Base-by-base conservation (phyloP, 1,139 yeast species). In the Saccharomyces hybrid region DNA sequence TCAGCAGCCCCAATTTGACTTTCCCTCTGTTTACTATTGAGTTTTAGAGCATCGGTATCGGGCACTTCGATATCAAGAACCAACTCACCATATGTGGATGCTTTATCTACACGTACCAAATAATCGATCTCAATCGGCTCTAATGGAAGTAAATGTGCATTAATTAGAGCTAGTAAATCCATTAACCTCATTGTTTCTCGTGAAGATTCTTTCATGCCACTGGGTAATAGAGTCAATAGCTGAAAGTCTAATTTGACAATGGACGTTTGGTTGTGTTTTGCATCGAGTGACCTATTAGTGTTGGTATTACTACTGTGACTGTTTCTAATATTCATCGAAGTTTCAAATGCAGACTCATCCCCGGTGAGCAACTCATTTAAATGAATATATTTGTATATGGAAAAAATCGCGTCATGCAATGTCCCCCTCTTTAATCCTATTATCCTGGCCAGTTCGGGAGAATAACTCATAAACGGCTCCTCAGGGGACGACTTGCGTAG, bases 391-490 rank as follows among this genome's bases (percentile, higher is more conserved):
- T 86, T 89, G 90, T 96, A 89, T 54, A 90, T 74, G 32, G 82
- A 79, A 61, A 82, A 86, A 28, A 89, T 81, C 49, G 90, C 82
- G 56, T 87, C 95, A 55, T 89, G 88, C 69, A 88, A 91, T 11
- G 91, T 82, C 48, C 84, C 81, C 68, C 88, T 95, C 49, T 74
- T 74, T 49, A 81, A 77, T 8, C 95, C 96, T 21, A 86, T 72
- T 51, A 89, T 75, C 51, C 79, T 78, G 4, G 88, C 76, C 71
- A 90, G 76, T 19, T 28, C 83, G 79, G n/a, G 78, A 71, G 44
- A 88, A 76, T 63, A 75, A 79, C n/a, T 42, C 42, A 21, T 48
- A 38, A 14, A 57, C 24, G 34, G 78, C 64, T 78, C 79, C 73
- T 79, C 73, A 60, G 93, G 81, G 57, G 71, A 77, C 63, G 81